Percentiles rank a stretch among this genome's conserved stretches.
phyloP scores from a whole-genome alignment of 345 rosid genomes.

The Aethionema arabicum region DNA sequence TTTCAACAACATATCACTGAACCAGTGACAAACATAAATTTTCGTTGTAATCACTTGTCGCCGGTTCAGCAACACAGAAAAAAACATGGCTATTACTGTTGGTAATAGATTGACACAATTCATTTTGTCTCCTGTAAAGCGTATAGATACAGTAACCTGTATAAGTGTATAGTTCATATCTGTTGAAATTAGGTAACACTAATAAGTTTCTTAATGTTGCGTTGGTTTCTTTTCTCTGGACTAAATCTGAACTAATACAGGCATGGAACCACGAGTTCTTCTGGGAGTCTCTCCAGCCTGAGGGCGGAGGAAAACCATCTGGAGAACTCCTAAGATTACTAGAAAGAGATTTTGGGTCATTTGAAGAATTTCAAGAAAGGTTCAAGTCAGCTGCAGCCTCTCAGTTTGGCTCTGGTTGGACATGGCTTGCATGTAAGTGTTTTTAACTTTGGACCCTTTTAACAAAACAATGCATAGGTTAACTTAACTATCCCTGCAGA shows the following conservation, averaged over 20 bases:
- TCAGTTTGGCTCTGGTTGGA: conserved; percentile 96
- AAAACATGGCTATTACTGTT: no score
- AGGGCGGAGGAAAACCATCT: conserved; percentile 87
- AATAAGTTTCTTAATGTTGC: conserved; percentile 1
- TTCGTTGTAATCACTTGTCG: not conserved
- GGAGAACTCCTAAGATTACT: conserved; percentile 71
- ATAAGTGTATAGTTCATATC: not conserved
- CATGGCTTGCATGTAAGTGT: conserved; percentile 87
- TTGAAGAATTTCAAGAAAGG: conserved; percentile 48
- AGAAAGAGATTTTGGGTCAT: conserved; percentile 88
- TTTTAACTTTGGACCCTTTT: conserved; percentile 10
- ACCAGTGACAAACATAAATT: no score
- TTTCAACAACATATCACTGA: no score
- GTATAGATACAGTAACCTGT: not conserved
- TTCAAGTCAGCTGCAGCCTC: conserved; percentile 73
- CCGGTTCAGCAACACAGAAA: no score
- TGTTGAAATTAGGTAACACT: conserved; percentile 1
- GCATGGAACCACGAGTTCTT: conserved; percentile 96
- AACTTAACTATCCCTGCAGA: conserved; percentile 44
- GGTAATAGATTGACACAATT: not conserved
- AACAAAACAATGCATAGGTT: not conserved
- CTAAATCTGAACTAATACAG: conserved; percentile 37
- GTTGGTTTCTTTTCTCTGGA: conserved; percentile 5
- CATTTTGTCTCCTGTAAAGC: conserved; percentile 8
- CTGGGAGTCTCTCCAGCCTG: conserved; percentile 93